These are phyloP conservation scores for Hordeum marinum DNA, from an alignment of 176 grass and related monocot genomes.

Conservation along the genomic window DNA sequence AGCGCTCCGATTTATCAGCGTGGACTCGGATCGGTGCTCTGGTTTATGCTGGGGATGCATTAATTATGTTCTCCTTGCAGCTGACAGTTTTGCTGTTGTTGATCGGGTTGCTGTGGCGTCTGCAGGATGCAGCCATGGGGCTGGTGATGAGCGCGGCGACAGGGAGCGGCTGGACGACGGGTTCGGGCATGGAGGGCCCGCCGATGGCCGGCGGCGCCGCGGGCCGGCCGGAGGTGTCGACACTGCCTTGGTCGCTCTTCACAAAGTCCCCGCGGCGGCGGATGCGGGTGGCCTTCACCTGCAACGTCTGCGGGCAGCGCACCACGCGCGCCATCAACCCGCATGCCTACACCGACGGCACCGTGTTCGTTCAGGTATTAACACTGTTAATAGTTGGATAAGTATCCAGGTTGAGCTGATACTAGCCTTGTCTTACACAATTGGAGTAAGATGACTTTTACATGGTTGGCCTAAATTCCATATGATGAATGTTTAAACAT, in stretches of 20 bases:
- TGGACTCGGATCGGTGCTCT: too few relatives aligned
- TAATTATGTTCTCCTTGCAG: background rate
- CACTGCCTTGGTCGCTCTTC: conserved; percentile 94
- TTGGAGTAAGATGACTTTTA: background rate
- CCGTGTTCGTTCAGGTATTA: conserved; percentile 88
- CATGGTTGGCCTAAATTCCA: background rate
- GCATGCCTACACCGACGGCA: conserved; percentile 91
- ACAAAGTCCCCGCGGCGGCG: conserved; percentile 78
- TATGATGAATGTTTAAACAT: background rate
- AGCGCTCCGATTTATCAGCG: background rate
- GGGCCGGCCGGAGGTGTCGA: conserved; percentile 40
- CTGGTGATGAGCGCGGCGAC: conserved; percentile 73
- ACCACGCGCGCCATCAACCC: conserved; percentile 95
- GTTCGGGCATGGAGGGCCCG: conserved; percentile 93
- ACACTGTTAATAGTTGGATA: too few relatives aligned
- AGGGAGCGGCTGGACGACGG: conserved; percentile 94
- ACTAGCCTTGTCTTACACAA: background rate
- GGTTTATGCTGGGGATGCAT: background rate
- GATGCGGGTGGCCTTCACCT: conserved; percentile 96
- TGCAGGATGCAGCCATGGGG: conserved; percentile 87
- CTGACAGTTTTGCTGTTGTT: background rate
- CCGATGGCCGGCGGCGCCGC: conserved; percentile 35
- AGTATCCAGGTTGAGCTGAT: background rate
- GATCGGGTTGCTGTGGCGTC: background rate
- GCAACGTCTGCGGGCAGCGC: conserved; percentile 88